Conservation (phyloP, 1,139 yeast species). For the Protomyces gravidus region DNA sequence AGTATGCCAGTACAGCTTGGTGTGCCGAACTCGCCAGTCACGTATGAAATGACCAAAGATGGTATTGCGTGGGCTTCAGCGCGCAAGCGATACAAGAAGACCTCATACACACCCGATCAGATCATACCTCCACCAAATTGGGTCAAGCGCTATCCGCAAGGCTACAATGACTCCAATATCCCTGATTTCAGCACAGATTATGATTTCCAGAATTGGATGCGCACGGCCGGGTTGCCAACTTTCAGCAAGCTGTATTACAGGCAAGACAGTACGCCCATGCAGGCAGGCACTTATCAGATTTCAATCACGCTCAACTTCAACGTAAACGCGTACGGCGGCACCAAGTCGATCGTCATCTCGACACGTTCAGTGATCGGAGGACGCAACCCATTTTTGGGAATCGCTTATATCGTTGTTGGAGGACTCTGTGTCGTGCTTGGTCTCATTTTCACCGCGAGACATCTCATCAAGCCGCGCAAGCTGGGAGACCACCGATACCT, state of each 20-base stretch:
- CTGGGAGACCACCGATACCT: slow-evolving; percentile 68
- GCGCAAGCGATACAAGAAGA: slow-evolving; percentile 69
- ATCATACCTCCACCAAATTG: slow-evolving; percentile 97
- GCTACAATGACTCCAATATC: slow-evolving; percentile 83
- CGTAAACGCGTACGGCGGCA: slow-evolving; percentile 74
- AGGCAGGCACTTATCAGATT: slow-evolving; percentile 66
- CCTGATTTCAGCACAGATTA: slow-evolving; percentile 54
- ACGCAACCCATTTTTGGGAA: slow-evolving; percentile 78
- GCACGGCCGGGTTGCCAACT: slow-evolving; percentile 81
- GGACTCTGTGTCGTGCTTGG: slow-evolving; percentile 71
- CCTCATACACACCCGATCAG: slow-evolving; percentile 62
- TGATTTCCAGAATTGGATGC: slow-evolving; percentile 97
- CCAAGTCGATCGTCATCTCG: slow-evolving; percentile 70
- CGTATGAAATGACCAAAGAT: slow-evolving; percentile 51
- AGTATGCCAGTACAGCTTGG: slow-evolving; percentile 52
- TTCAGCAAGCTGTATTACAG: slow-evolving; percentile 78
- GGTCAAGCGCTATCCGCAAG: slow-evolving; percentile 77
- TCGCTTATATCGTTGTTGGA: slow-evolving; percentile 89
- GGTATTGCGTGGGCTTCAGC: slow-evolving; percentile 89
- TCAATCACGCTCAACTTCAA: slow-evolving; percentile 59
- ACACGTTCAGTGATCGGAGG: slow-evolving; percentile 91
- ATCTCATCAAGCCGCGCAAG: slow-evolving; percentile 63
- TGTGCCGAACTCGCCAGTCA: slow-evolving; percentile 40
- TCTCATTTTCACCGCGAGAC: slow-evolving; percentile 55
- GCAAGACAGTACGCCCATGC: slow-evolving; percentile 62